Conservation (phyloP, 805 yeast genomes). For the Kazachstania taianensis region DNA sequence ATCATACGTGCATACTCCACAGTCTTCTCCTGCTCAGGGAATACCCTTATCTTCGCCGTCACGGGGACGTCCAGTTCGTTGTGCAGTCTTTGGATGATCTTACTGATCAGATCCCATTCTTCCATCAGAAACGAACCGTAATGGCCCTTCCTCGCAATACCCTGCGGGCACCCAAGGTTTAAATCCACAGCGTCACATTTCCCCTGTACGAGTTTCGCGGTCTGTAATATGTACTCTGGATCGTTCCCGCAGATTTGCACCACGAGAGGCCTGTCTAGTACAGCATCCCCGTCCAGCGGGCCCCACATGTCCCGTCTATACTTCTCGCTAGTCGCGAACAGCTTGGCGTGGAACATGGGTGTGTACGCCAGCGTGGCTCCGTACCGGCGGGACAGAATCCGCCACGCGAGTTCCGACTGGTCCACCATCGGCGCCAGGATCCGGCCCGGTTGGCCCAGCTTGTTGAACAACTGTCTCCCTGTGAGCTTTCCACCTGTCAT, state of each 20-base stretch:
- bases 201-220: slow-evolving; percentile 73
- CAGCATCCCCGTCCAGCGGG: slow-evolving; percentile 59
- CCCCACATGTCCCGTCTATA: slow-evolving; percentile 71
- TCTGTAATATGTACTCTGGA: slow-evolving; percentile 68
- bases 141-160: slow-evolving; percentile 88
- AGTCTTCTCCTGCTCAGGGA: slow-evolving; percentile 73
- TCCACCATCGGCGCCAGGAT: slow-evolving; percentile 99
- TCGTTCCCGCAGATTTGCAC: slow-evolving; percentile 97
- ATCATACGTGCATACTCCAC: slow-evolving; percentile 84
- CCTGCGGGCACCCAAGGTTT: slow-evolving; percentile 96
- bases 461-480: slow-evolving; percentile 64
- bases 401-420: slow-evolving; percentile 92
- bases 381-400: slow-evolving; percentile 70
- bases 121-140: slow-evolving; percentile 97
- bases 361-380: slow-evolving; percentile 94
- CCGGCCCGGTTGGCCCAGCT: slow-evolving; percentile 65
- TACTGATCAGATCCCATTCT: slow-evolving; percentile 79
- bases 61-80: slow-evolving; percentile 73
- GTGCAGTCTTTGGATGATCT: slow-evolving; percentile 64
- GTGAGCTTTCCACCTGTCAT: slow-evolving; percentile 12
- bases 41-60: slow-evolving; percentile 90
- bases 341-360: slow-evolving; percentile 91
- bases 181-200: slow-evolving; percentile 93
- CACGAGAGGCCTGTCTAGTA: slow-evolving; percentile 70
- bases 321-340: slow-evolving; percentile 76